Base-by-base conservation (phyloP, 2,329 filamentous ascomycete species). In the Septoria linicola region DNA sequence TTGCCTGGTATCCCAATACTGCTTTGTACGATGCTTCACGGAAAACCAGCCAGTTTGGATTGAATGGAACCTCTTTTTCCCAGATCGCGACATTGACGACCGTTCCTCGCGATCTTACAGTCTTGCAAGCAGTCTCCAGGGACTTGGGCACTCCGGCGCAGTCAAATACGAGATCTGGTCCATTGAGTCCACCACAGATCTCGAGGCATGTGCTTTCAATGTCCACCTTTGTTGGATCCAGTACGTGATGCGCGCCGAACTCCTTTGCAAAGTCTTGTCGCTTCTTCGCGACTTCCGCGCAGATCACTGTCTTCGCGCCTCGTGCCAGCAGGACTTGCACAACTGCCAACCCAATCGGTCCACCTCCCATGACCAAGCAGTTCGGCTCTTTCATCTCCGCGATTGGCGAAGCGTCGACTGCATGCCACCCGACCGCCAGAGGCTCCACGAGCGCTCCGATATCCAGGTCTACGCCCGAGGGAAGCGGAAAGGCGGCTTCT, bases 31-130 rank as follows among this genome's bases (percentile, higher is more conserved):
- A 74, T 25, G 78, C 75, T 63, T 83, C 80, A 5, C 72, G 72
- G 45, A 77, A 76, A 4, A 81, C 73, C 23, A 82, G 58, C 58
- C 76, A 73, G 57, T 81, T 82, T 1, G 78, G 75, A 25, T 78
- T 70, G 44, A 84, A 76, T 0, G 73, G 71, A 3, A 81, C 72
- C 36, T 57, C 70, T 46, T 75, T 79, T 60, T 83, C 80, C 80
- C 80, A 85, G 2, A 85, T 79, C 0, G 82, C 80, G n/a, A 85
- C 75, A 54, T 85, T 85, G 2, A 85, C 75, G 0, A 86, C 73
- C 0, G 78, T 80, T 0, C 82, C 83, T 30, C 77, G 72, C 0
- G 74, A 72, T 41, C 75, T 72, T 2, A 82, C 76, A 0, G 77
- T 73, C 16, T 73, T 66, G 75, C 80, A 59, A 68, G 80, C 58